Percentiles rank a stretch among this genome's conserved stretches.
phyloP scores from a whole-genome alignment of 2,329 filamentous ascomycete species.

The Penicillium expansum region DNA sequence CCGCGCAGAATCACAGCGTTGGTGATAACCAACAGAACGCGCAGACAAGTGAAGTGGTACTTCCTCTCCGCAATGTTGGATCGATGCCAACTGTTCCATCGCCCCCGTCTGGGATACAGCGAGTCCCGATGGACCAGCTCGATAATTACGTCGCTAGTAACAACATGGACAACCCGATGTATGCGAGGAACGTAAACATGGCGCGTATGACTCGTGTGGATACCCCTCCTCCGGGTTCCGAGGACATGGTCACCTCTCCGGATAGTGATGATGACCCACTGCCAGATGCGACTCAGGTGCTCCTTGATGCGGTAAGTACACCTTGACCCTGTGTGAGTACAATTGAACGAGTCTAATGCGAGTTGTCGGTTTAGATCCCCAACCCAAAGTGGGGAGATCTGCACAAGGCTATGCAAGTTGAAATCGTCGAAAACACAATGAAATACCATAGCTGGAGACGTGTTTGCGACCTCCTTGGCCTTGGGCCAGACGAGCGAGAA shows the following conservation, averaged over 20 bases:
- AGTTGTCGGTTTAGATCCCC: conserved; percentile 1
- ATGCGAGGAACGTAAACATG: conserved; percentile 29
- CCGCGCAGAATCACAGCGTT: background rate
- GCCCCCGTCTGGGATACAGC: background rate
- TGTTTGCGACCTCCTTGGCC: conserved; percentile 24
- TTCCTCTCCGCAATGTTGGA: background rate
- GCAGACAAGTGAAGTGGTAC: background rate
- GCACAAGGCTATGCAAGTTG: conserved; percentile 31
- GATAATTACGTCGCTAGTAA: conserved; percentile 31
- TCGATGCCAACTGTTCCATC: background rate
- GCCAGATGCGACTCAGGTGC: conserved; percentile 5
- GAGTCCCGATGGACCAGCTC: background rate
- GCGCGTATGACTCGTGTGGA: conserved; percentile 12
- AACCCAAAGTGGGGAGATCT: conserved; percentile 36
- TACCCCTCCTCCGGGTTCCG: background rate
- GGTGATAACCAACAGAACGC: background rate
- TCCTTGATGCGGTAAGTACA: conserved; percentile 11
- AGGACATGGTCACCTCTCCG: conserved; percentile 11
- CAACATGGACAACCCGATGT: conserved; percentile 27
- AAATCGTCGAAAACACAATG: conserved; percentile 37
- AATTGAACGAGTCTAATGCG: background rate
- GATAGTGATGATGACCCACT: conserved; percentile 22
- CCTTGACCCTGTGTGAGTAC: background rate
- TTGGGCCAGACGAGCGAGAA: conserved; percentile 24
- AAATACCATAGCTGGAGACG: conserved; percentile 20